A percentile compares a stretch with the other conserved stretches of the same genome.
Evolutionary conservation across 2,329 filamentous ascomycete genomes (phyloP).

Genomic region (Sporothrix luriei): DNA sequence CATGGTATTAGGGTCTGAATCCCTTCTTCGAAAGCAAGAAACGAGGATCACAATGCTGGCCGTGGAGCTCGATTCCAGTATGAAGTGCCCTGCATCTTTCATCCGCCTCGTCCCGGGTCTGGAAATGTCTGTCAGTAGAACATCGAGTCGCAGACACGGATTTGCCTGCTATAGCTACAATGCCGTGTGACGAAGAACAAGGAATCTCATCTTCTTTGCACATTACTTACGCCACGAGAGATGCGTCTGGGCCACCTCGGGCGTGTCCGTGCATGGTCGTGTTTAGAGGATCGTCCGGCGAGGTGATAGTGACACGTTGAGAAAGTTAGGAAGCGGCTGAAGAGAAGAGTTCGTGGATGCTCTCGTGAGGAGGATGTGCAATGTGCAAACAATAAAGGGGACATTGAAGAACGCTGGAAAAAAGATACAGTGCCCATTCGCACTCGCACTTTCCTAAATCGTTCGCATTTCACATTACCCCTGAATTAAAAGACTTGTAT

Average conservation of each 20-base stretch:
- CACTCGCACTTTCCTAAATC: no score
- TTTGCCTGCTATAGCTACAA: neutral
- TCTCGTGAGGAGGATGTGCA: no score
- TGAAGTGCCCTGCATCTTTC: neutral
- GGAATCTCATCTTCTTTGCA: neutral
- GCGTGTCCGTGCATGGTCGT: neutral
- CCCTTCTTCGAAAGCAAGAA: neutral
- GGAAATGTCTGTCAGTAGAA: neutral
- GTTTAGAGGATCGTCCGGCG: neutral
- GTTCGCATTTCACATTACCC: no score
- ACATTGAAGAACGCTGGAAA: neutral
- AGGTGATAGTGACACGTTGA: no score
- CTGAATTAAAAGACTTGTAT: no score
- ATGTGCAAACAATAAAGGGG: no score
- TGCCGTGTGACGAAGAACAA: neutral
- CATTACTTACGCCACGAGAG: neutral
- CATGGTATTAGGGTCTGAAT: no score
- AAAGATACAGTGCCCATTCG: no score
- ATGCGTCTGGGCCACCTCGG: neutral
- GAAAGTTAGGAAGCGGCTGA: no score
- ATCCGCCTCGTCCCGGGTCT: neutral
- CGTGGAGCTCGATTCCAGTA: neutral
- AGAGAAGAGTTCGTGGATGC: no score
- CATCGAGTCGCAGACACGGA: neutral
- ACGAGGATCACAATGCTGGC: no score